Evolutionary conservation across 352 stramenopile genomes (phyloP), one percentile per base, ranked within the genome.

Genomic region (Phytophthora cajani): DNA sequence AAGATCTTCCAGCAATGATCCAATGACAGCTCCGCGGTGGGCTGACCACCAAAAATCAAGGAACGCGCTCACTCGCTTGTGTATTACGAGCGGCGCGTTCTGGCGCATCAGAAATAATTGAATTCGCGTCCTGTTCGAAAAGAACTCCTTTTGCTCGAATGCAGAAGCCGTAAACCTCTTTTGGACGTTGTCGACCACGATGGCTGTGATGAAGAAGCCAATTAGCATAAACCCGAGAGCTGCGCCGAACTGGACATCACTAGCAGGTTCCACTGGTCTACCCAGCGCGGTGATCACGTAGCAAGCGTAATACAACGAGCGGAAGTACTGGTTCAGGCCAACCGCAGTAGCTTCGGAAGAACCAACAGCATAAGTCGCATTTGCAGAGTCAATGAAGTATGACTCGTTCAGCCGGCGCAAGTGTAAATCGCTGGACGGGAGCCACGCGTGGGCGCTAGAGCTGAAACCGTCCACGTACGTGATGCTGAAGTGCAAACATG

Each of bases 41-140:
- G 80, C 79, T 10, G 80, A 91, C 85, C 85, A 93, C 85, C 85
- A 93, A 58, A 82, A 93, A 58, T 91, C 83, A 0, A 93, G 62
- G 57, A 91, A 93, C 3, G 85, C 69, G 27, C 87, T 90, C 5
- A 93, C 83, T 0, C 85, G 78, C 50, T 90, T 81, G 59, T 90
- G 80, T 52, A 93, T 87, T 2, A 67, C 67, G 12, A 87, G 27
- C 1, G 85, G 82, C 2, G 82, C 75, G 25, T 85, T 89, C 55
- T 93, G 83, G 2, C 85, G 80, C 16, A 83, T 81, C 2, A 93
- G 56, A 62, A 93, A 93, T 16, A 91, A 67, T 47, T 91, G 82
- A 25, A 93, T 91, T 5, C 75, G 65, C 3, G 83, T 83, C 40
- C 85, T 72, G 2, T 73, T 85, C 0, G 78, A 75, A 44, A 86